phyloP scores from a whole-genome alignment of 1,284 basidiomycete genomes.

The Tilletia caries region DNA sequence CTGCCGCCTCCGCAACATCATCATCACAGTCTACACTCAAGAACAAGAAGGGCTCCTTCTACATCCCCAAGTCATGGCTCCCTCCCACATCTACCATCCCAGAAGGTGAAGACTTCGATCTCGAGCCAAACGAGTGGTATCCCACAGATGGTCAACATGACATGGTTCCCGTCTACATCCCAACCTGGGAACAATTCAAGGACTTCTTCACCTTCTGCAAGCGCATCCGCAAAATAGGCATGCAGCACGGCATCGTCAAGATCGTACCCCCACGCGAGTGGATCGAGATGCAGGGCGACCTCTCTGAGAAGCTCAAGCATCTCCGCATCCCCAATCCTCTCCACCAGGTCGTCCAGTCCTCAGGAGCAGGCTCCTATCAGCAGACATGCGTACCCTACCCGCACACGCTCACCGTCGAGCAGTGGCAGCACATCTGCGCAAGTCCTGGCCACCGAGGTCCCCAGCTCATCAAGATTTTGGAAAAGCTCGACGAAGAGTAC shows the following conservation, averaged over 20 bases:
- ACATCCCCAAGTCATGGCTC: neutral
- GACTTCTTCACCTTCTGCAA: conserved; percentile 50
- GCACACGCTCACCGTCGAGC: neutral
- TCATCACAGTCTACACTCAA: neutral
- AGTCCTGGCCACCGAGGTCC: neutral
- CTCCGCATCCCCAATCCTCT: conserved; percentile 48
- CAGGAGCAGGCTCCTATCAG: conserved; percentile 43
- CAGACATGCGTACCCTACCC: conserved; percentile 48
- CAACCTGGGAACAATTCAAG: conserved; percentile 47
- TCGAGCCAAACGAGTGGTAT: conserved; percentile 3
- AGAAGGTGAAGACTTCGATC: neutral
- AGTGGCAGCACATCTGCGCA: neutral
- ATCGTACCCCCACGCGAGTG: conserved; percentile 48
- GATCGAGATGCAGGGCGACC: conserved; percentile 36
- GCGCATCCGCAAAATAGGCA: conserved; percentile 48
- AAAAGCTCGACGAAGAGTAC: neutral
- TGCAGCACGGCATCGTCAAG: conserved; percentile 50
- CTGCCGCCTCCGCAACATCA: neutral
- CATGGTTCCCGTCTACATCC: conserved; percentile 49
- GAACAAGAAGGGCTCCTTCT: neutral
- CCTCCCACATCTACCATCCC: neutral
- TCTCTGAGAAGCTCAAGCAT: conserved; percentile 29
- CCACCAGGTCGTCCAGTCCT: conserved; percentile 43
- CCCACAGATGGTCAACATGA: neutral
- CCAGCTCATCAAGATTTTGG: neutral